Evolutionary conservation across 2,329 filamentous ascomycete genomes (phyloP).

Genomic region (Fonsecaea multimorphosa): DNA sequence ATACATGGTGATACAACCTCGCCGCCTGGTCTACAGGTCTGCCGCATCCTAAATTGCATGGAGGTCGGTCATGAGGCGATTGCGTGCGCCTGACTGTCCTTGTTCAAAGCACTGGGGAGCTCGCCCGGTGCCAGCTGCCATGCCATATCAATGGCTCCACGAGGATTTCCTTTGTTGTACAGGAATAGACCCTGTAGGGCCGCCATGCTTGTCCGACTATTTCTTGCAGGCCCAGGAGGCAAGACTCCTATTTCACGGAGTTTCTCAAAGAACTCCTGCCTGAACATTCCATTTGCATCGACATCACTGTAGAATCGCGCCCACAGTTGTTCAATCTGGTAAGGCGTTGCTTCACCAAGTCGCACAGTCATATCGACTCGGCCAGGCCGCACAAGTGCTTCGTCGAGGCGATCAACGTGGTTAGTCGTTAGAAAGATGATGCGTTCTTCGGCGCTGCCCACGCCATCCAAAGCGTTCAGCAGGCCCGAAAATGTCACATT

Average conservation of each 20-base stretch:
- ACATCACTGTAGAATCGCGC: constrained; percentile 90
- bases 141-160: constrained; percentile 82
- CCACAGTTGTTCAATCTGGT: constrained; percentile 88
- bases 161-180: constrained; percentile 90
- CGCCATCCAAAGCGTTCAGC: constrained; percentile 82
- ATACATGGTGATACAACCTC: neutral
- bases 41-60: neutral
- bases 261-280: constrained; percentile 71
- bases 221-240: constrained; percentile 43
- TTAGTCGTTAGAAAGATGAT: constrained; percentile 96
- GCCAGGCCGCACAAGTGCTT: constrained; percentile 86
- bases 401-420: constrained; percentile 81
- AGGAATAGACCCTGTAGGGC: constrained; percentile 92
- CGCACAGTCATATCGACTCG: constrained; percentile 92
- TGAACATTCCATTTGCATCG: constrained; percentile 68
- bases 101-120: constrained; percentile 30
- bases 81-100: constrained; percentile 16
- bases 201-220: constrained; percentile 76
- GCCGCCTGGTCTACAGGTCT: neutral
- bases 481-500: constrained; percentile 94
- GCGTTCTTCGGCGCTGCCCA: constrained; percentile 93
- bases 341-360: constrained; percentile 83
- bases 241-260: constrained; percentile 75
- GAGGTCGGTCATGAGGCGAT: neutral
- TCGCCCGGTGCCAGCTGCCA: constrained; percentile 44